Conservation (phyloP, 768 basidiomycete species). For the Boletus eberwhitei region DNA sequence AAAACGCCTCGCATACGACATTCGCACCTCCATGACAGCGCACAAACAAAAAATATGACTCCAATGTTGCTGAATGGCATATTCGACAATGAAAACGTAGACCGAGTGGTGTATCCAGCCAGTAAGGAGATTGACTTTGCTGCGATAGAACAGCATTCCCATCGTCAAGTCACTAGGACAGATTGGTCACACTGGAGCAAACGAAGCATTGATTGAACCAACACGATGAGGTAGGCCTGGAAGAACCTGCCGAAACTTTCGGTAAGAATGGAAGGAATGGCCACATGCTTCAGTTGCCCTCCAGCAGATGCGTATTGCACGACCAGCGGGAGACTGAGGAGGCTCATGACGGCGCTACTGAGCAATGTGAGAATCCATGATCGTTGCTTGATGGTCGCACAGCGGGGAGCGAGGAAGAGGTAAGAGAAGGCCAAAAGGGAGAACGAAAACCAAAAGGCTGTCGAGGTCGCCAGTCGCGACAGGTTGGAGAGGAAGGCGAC, state of each 20-base stretch:
- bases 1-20: background rate
- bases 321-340: conserved; percentile 40
- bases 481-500: conserved; percentile 14
- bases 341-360: conserved; percentile 40
- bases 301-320: conserved; percentile 25
- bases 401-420: conserved; percentile 28
- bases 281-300: conserved; percentile 27
- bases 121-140: conserved; percentile 46
- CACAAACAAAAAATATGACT: conserved; percentile 43
- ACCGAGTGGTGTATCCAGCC: conserved; percentile 52
- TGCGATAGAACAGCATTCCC: conserved; percentile 45
- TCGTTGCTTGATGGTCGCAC: conserved; percentile 38
- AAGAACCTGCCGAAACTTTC: conserved; percentile 38
- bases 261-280: conserved; percentile 20
- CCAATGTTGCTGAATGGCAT: conserved; percentile 34
- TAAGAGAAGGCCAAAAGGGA: conserved; percentile 26
- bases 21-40: conserved; percentile 45
- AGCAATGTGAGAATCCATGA: conserved; percentile 48
- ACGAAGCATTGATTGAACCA: conserved; percentile 19
- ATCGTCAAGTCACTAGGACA: conserved; percentile 41
- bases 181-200: conserved; percentile 9
- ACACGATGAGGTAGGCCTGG: conserved; percentile 43
- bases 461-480: conserved; percentile 22
- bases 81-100: conserved; percentile 42
- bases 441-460: conserved; percentile 22